These are phyloP conservation scores for Microbotryum scabiosae DNA, from an alignment of 1,284 basidiomycete genomes.

Conservation along the genomic window DNA sequence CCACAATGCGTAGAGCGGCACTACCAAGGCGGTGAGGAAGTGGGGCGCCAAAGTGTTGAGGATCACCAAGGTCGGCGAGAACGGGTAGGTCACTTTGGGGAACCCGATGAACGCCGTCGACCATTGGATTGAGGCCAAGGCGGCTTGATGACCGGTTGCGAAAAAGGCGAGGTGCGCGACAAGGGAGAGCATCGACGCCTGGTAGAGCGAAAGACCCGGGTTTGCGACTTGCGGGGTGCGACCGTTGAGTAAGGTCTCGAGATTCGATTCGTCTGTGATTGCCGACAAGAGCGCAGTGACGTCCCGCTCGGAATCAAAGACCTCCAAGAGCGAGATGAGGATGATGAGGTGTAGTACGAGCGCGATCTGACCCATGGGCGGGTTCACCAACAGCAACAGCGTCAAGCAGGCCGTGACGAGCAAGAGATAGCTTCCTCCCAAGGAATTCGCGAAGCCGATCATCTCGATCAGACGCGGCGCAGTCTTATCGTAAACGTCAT, in stretches of 20 bases:
- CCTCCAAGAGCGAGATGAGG: conserved; percentile 62
- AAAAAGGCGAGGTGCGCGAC: conserved; percentile 72
- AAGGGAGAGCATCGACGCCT: conserved; percentile 62
- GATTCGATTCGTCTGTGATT: conserved; percentile 9
- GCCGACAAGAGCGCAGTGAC: conserved; percentile 42
- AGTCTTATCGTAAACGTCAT: conserved; percentile 38
- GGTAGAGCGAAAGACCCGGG: conserved; percentile 51
- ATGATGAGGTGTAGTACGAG: conserved; percentile 57
- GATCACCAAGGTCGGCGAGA: conserved; percentile 66
- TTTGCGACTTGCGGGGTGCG: not conserved
- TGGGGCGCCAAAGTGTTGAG: conserved; percentile 74
- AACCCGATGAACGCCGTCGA: conserved; percentile 77
- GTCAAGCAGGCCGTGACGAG: conserved; percentile 63
- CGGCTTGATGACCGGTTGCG: conserved; percentile 83
- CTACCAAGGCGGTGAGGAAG: conserved; percentile 54
- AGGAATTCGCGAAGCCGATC: conserved; percentile 81
- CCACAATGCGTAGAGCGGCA: conserved; percentile 75
- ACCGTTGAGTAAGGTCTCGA: conserved; percentile 24
- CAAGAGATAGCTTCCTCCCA: conserved; percentile 76
- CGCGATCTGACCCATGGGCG: conserved; percentile 73
- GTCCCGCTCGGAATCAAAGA: conserved; percentile 70
- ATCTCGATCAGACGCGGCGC: conserved; percentile 51
- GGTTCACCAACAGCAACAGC: conserved; percentile 57
- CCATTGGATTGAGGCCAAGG: conserved; percentile 88
- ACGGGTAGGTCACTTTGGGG: conserved; percentile 60